Percentiles rank a stretch among this genome's conserved stretches.
phyloP scores from a whole-genome alignment of 2,329 filamentous ascomycete species.

The Dothistroma pini region DNA sequence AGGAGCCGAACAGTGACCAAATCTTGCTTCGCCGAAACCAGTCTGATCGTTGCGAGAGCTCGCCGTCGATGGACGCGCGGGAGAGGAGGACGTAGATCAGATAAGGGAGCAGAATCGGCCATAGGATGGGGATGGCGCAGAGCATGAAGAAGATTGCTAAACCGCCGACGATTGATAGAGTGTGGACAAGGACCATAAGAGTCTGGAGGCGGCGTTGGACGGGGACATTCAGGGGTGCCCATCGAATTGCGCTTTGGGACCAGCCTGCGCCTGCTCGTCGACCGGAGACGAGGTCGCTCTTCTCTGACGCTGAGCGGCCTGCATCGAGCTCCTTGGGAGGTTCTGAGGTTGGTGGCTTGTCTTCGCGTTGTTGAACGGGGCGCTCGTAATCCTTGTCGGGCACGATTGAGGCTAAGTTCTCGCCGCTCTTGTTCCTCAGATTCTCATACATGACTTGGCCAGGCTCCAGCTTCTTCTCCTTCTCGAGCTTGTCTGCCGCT shows the following conservation, averaged over 20 bases:
- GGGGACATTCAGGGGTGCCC: constrained; percentile 75
- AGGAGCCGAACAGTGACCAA: constrained; percentile 87
- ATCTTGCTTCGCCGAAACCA: constrained; percentile 68
- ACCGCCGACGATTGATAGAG: constrained; percentile 45
- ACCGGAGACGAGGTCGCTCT: constrained; percentile 48
- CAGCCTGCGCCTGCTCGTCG: constrained; percentile 53
- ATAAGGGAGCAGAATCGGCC: constrained; percentile 76
- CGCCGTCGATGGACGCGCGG: constrained; percentile 70
- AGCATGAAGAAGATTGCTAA: constrained; percentile 85
- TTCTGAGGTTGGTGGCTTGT: constrained; percentile 27
- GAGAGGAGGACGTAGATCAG: constrained; percentile 80
- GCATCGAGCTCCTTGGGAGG: constrained; percentile 14
- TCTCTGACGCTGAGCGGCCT: background rate
- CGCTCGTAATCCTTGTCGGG: constrained; percentile 20
- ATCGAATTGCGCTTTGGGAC: constrained; percentile 61
- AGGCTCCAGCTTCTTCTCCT: constrained; percentile 15
- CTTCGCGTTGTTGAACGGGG: constrained; percentile 34
- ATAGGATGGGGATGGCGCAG: constrained; percentile 85
- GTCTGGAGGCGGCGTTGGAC: constrained; percentile 51
- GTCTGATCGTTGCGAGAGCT: constrained; percentile 68
- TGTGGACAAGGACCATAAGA: constrained; percentile 48
- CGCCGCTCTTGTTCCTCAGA: constrained; percentile 43
- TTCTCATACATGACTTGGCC: constrained; percentile 42
- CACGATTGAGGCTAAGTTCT: constrained; percentile 38
- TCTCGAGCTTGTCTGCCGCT: background rate